A percentile compares a stretch with the other conserved stretches of the same genome.
These are phyloP conservation scores for Hyphopichia fennica DNA, from an alignment of 1,139 yeast species.

Conservation along the genomic window DNA sequence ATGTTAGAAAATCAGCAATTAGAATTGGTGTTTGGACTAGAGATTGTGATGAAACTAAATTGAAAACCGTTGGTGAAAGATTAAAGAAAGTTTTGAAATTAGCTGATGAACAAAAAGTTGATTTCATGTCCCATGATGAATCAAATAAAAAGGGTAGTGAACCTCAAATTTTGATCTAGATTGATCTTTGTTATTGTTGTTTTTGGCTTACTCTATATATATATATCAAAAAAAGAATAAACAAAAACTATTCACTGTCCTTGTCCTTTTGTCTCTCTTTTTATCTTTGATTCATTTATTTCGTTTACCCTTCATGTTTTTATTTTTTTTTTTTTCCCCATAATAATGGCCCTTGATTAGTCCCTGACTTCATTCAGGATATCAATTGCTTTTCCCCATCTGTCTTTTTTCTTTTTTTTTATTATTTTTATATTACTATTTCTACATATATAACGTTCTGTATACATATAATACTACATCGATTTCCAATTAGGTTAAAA, in stretches of 20 bases:
- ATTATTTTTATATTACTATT: too few species aligned
- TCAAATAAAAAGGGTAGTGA: constrained; percentile 45
- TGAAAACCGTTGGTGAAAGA: constrained; percentile 74
- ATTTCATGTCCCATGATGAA: constrained; percentile 69
- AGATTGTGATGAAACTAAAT: constrained; percentile 65
- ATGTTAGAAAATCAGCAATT: constrained; percentile 79
- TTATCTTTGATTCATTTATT: too few species aligned
- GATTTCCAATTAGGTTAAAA: constrained; percentile 4
- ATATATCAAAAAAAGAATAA: too few species aligned
- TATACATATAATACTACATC: constrained; percentile 18
- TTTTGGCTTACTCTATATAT: too few species aligned
- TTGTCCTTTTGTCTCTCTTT: too few species aligned
- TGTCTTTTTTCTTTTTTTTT: constrained; percentile 5
- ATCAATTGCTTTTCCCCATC: constrained; percentile 6
- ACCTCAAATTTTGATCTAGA: constrained; percentile 33
- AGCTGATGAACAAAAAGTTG: constrained; percentile 67
- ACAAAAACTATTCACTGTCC: too few species aligned
- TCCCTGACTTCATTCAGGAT: too few species aligned
- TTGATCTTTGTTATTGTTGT: neutral
- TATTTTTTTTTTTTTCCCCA: too few species aligned
- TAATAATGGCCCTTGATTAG: too few species aligned
- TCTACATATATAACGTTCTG: constrained; percentile 9
- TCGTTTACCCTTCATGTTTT: too few species aligned
- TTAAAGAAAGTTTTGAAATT: constrained; percentile 80
- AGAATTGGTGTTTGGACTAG: constrained; percentile 94